phyloP scores from a whole-genome alignment of 371 early-diverging fungal species.

The Mortierella sp. region DNA sequence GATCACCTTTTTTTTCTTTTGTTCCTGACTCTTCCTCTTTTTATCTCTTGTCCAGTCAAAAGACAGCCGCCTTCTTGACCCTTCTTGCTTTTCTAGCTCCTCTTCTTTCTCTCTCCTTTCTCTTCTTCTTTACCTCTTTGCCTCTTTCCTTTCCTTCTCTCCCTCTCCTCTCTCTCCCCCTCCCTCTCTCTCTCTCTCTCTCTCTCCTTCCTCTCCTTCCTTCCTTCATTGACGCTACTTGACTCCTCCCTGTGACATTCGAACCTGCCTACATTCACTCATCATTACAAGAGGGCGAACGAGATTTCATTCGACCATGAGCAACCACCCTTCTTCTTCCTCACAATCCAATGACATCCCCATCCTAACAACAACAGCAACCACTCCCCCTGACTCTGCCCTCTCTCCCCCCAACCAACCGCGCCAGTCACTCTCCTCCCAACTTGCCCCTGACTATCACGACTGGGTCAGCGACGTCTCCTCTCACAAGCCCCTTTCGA shows the following conservation, averaged over 20 bases:
- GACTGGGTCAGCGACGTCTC: constrained; percentile 50
- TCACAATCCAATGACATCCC: background rate
- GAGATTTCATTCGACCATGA: background rate
- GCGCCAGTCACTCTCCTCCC: constrained; percentile 43
- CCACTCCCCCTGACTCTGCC: constrained; percentile 9
- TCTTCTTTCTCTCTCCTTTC: background rate
- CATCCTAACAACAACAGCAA: background rate
- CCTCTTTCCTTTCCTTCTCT: background rate
- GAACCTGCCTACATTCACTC: too few species aligned
- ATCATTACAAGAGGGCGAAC: background rate
- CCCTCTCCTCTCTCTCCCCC: too few species aligned
- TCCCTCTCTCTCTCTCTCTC: background rate
- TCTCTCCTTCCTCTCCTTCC: background rate
- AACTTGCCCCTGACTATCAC: constrained; percentile 50
- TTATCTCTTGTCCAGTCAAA: background rate
- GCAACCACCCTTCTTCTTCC: background rate
- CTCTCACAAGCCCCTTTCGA: background rate
- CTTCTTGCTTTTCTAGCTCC: constrained; percentile 1
- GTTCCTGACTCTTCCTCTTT: background rate
- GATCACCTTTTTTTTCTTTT: background rate
- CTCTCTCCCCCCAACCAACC: constrained; percentile 53
- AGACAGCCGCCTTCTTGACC: background rate
- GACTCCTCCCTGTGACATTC: background rate
- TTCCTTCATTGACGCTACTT: background rate
- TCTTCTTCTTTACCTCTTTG: background rate